Evolutionary conservation across 768 basidiomycete genomes (phyloP).

Genomic region (Boletellus sp.): DNA sequence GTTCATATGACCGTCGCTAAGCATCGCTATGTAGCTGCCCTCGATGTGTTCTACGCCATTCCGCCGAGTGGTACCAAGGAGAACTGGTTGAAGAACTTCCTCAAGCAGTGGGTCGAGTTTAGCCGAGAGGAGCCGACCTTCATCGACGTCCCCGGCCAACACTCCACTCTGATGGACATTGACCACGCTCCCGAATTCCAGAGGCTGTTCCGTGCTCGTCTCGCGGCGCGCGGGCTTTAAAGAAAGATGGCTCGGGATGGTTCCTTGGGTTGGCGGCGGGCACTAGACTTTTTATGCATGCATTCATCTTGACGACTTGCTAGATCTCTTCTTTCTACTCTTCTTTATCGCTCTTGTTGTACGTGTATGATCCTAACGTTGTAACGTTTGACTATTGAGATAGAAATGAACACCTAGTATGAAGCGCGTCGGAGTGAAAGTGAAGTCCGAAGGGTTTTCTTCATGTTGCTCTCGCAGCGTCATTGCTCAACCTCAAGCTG

Average conservation of each 20-base stretch:
- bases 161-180: slow-evolving; percentile 31
- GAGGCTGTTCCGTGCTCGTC: slow-evolving; percentile 26
- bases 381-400: too few species aligned
- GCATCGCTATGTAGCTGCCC: background rate
- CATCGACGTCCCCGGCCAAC: slow-evolving; percentile 27
- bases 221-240: slow-evolving; percentile 27
- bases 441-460: too few species aligned
- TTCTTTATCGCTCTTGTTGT: too few species aligned
- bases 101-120: slow-evolving; percentile 25
- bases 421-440: too few species aligned
- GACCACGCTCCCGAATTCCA: slow-evolving; percentile 30
- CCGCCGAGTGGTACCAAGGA: slow-evolving; percentile 27
- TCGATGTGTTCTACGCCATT: slow-evolving; percentile 28
- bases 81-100: slow-evolving; percentile 29
- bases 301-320: too few species aligned
- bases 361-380: too few species aligned
- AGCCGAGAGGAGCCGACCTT: slow-evolving; percentile 21
- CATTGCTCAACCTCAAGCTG: too few species aligned
- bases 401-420: too few species aligned
- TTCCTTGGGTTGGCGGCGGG: too few species aligned
- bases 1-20: background rate
- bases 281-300: too few species aligned
- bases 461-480: too few species aligned
- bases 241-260: background rate
- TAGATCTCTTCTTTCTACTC: too few species aligned